A percentile compares a stretch with the other conserved stretches of the same genome.
Conservation (phyloP, 2,329 filamentous ascomycete species). For the Trichoderma hamatum region DNA sequence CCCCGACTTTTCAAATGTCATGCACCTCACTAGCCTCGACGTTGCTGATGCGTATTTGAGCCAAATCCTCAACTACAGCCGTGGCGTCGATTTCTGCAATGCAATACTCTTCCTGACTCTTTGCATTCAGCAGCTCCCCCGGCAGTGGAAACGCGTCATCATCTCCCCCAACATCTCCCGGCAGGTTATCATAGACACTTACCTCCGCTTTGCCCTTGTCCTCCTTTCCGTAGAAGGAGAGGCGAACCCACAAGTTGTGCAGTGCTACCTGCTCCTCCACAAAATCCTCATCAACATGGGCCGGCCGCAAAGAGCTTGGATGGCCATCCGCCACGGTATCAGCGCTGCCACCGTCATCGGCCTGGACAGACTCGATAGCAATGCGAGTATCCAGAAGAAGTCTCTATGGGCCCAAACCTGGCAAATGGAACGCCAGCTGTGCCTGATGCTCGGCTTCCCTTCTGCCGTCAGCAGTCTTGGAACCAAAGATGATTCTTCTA, state of each 20-base stretch:
- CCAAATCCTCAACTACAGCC: slow-evolving; percentile 39
- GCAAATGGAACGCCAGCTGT: slow-evolving; percentile 52
- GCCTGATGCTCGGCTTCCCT: slow-evolving; percentile 57
- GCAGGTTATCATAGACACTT: slow-evolving; percentile 49
- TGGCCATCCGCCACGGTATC: slow-evolving; percentile 53
- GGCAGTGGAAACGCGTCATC: slow-evolving; percentile 36
- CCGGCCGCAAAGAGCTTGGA: slow-evolving; percentile 58
- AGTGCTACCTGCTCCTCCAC: slow-evolving; percentile 53
- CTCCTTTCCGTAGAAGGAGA: slow-evolving; percentile 54
- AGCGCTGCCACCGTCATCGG: slow-evolving; percentile 56
- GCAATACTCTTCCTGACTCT: slow-evolving; percentile 49
- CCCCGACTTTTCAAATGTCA: slow-evolving; percentile 6
- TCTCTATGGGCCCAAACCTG: slow-evolving; percentile 46
- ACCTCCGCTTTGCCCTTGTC: slow-evolving; percentile 47
- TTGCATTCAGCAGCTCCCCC: slow-evolving; percentile 46
- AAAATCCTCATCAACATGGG: slow-evolving; percentile 60
- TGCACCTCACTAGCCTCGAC: slow-evolving; percentile 23
- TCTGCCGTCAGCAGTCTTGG: slow-evolving; percentile 38
- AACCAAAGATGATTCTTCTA: slow-evolving; percentile 1
- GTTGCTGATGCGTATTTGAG: slow-evolving; percentile 41
- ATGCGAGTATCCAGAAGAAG: slow-evolving; percentile 38
- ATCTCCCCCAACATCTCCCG: slow-evolving; percentile 42
- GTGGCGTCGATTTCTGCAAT: slow-evolving; percentile 40
- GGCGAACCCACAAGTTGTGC: slow-evolving; percentile 55
- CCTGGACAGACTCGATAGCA: slow-evolving; percentile 42